phyloP scores from a whole-genome alignment of 495 filamentous ascomycete species.

The Eremomyces bilateralis region DNA sequence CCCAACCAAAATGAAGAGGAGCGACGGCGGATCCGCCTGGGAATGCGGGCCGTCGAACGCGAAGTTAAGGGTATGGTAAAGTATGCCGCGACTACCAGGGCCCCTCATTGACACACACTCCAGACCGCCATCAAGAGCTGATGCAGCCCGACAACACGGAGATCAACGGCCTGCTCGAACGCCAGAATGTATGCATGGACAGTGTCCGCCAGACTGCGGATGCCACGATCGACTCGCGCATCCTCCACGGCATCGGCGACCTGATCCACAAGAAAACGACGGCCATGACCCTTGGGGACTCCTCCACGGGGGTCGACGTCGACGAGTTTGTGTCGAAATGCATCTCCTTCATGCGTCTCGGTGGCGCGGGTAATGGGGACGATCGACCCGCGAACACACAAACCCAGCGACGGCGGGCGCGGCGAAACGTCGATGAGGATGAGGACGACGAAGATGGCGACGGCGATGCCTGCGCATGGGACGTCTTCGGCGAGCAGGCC shows the following conservation, averaged over 20 bases:
- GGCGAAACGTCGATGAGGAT: slow-evolving; percentile 20
- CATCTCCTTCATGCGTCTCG: slow-evolving; percentile 63
- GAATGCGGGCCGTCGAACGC: slow-evolving; percentile 40
- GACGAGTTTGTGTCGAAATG: slow-evolving; percentile 90
- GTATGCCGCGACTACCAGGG: not conserved
- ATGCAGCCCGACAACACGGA: slow-evolving; percentile 8
- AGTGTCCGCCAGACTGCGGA: slow-evolving; percentile 82
- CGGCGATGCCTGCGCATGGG: slow-evolving; percentile 70
- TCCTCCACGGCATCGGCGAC: slow-evolving; percentile 60
- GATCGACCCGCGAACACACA: slow-evolving; percentile 17
- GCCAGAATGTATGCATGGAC: slow-evolving; percentile 39
- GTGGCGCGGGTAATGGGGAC: slow-evolving; percentile 14
- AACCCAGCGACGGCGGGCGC: slow-evolving; percentile 13
- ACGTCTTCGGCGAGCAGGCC: slow-evolving; percentile 53
- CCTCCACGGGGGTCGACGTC: slow-evolving; percentile 54
- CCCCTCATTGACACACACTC: not conserved
- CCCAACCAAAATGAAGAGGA: slow-evolving; percentile 73
- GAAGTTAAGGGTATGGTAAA: slow-evolving; percentile 35
- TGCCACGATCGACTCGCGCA: slow-evolving; percentile 69
- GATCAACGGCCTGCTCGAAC: slow-evolving; percentile 35
- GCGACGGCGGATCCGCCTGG: slow-evolving; percentile 44
- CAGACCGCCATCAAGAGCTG: slow-evolving; percentile 14
- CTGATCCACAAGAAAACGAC: slow-evolving; percentile 50
- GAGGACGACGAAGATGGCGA: slow-evolving; percentile 29
- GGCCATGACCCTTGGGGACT: slow-evolving; percentile 45